Evolutionary conservation across 2,329 filamentous ascomycete species (phyloP).

Genomic region (Hymenoscyphus scutula): DNA sequence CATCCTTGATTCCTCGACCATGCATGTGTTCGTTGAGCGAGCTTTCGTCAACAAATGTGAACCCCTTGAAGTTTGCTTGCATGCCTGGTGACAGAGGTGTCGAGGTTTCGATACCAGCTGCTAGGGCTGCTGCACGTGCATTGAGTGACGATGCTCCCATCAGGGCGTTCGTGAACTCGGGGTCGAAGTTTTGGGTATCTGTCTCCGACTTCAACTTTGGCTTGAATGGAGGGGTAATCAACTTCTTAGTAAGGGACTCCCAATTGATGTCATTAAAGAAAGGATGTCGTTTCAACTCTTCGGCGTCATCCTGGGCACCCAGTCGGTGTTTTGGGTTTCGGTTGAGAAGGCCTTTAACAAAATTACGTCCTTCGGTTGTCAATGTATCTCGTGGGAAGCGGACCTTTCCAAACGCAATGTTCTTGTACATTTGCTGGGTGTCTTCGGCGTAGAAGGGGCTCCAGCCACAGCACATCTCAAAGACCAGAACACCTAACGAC

Average conservation of each 20-base stretch:
- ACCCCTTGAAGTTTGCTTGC: constrained; percentile 97
- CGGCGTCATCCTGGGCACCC: constrained; percentile 85
- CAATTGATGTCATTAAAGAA: constrained; percentile 97
- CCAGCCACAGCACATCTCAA: constrained; percentile 99
- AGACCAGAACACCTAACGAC: constrained; percentile 95
- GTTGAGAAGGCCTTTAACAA: constrained; percentile 96
- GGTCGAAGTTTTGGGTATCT: constrained; percentile 97
- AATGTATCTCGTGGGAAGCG: constrained; percentile 92
- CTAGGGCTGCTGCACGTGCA: constrained; percentile 81
- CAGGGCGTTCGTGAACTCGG: constrained; percentile 94
- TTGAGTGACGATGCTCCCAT: constrained; percentile 86
- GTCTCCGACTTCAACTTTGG: constrained; percentile 94
- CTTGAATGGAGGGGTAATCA: constrained; percentile 95
- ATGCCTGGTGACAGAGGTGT: constrained; percentile 93
- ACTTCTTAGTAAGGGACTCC: constrained; percentile 82
- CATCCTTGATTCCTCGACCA: constrained; percentile 45
- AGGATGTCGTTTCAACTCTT: constrained; percentile 88
- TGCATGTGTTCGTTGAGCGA: constrained; percentile 84
- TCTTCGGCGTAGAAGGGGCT: constrained; percentile 98
- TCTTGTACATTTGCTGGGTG: constrained; percentile 99
- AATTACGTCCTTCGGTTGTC: constrained; percentile 92
- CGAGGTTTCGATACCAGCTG: constrained; percentile 80
- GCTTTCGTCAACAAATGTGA: constrained; percentile 98
- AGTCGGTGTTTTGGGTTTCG: constrained; percentile 94
- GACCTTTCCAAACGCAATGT: constrained; percentile 98